Base-by-base conservation (phyloP, 2,329 filamentous ascomycete genomes). In the Coniochaeta sp. region DNA sequence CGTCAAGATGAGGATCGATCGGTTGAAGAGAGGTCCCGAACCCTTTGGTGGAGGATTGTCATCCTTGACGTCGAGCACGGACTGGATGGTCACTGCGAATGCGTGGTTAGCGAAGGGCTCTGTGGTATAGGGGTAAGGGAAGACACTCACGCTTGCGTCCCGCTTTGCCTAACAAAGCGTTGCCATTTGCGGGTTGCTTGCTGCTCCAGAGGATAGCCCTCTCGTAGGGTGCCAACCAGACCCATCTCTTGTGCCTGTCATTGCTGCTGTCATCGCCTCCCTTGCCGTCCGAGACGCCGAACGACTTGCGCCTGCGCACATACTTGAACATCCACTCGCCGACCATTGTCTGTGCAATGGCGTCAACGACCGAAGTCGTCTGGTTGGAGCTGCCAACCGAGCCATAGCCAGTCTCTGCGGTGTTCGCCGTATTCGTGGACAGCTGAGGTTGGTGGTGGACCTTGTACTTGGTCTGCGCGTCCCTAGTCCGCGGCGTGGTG, bases 321-420 rank as follows among this genome's bases (percentile, higher is more conserved):
- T 95, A 94, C 68, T 95, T 95, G 75, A 86, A 91, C 88, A 95
- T 92, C 87, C 89, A 94, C 63, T 97, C 94, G 32, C 94, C 94
- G 27, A 99, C 90, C 94, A 99, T 99, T 0, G 92, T 95, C 64
- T 95, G 91, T 1, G 94, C 91, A 67, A 99, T 97, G 3, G 94
- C 91, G 71, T 97, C 94, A 6, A 99, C 92, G 13, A 97, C 89
- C 42, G 84, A 87, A 0, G 86, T 86, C 40, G 85, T 81, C 58
- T 90, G 85, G 27, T 81, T 77, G 10, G 75, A 72, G 58, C 77
- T 83, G 38, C 73, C 77, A 51, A 77, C 73, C 4, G 79, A 85
- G 35, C 76, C 76, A 56, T 70, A 62, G 55, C 70, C 65, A 52
- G 72, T 74, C 32, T 70, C 67, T 33, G 67, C 68, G 1, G 72